Conservation (phyloP, 2,329 filamentous ascomycete species). For the Fusarium sp. region DNA sequence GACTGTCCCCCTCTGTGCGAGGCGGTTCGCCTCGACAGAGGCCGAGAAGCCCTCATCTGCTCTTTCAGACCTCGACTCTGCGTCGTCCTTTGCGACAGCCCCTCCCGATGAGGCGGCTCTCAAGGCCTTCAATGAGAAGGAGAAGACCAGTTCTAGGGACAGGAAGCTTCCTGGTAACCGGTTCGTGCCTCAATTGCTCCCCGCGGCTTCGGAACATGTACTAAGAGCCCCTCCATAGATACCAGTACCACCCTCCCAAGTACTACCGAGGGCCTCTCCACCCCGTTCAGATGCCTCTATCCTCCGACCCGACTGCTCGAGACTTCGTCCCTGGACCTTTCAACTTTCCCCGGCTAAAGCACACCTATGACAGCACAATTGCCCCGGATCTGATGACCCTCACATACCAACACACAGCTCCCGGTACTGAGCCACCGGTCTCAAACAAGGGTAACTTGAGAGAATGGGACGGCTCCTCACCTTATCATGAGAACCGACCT, state of each 20-base stretch:
- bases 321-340: slow-evolving; percentile 93
- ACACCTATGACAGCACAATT: slow-evolving; percentile 90
- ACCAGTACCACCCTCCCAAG: slow-evolving; percentile 93
- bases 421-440: slow-evolving; percentile 71
- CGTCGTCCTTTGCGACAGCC: slow-evolving; percentile 61
- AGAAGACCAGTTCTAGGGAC: slow-evolving; percentile 50
- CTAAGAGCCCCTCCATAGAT: slow-evolving; percentile 66
- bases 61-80: slow-evolving; percentile 62
- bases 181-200: slow-evolving; percentile 47
- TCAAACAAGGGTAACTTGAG: slow-evolving; percentile 74
- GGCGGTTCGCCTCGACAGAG: slow-evolving; percentile 62
- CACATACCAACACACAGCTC: slow-evolving; percentile 86
- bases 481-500: slow-evolving; percentile 93
- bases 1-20: slow-evolving; percentile 41
- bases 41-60: slow-evolving; percentile 50
- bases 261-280: slow-evolving; percentile 95
- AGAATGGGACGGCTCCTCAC: slow-evolving; percentile 88
- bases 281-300: slow-evolving; percentile 88
- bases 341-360: slow-evolving; percentile 84
- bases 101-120: slow-evolving; percentile 53
- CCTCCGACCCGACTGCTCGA: slow-evolving; percentile 88
- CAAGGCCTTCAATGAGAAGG: slow-evolving; percentile 56
- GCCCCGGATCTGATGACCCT: slow-evolving; percentile 90
- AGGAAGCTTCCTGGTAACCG: slow-evolving; percentile 60
- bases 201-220: neutral